phyloP scores from a whole-genome alignment of 1,139 yeast species.

The Blastobotrys illinoisensis region DNA sequence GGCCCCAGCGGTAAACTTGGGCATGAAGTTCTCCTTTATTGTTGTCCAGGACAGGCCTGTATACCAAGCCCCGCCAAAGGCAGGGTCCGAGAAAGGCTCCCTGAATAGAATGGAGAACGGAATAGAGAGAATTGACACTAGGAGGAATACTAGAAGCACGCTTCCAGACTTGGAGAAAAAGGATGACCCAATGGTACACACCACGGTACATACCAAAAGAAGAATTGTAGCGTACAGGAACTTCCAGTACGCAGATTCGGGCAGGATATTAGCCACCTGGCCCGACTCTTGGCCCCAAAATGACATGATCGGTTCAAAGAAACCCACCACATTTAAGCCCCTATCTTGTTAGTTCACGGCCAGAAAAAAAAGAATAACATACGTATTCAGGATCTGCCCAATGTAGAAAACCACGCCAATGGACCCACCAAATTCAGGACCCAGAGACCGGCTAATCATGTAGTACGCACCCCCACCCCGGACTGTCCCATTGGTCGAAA shows the following conservation, averaged over 20 bases:
- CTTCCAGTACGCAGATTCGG: conserved; percentile 53
- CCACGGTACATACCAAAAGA: conserved; percentile 63
- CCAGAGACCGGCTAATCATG: conserved; percentile 72
- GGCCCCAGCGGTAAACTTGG: conserved; percentile 81
- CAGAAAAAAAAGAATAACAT: conserved; percentile 29
- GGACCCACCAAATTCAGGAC: conserved; percentile 84
- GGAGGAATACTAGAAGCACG: conserved; percentile 60
- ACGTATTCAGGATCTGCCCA: conserved; percentile 68
- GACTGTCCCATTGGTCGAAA: conserved; percentile 78
- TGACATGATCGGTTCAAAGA: conserved; percentile 64
- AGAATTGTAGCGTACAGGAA: conserved; percentile 61
- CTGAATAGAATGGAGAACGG: conserved; percentile 72
- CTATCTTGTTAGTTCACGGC: conserved; percentile 10
- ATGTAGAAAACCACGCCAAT: conserved; percentile 72
- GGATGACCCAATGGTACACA: conserved; percentile 75
- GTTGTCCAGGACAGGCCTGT: conserved; percentile 72
- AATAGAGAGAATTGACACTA: conserved; percentile 71
- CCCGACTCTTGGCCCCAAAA: conserved; percentile 61
- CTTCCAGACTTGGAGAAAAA: conserved; percentile 82
- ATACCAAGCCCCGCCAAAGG: conserved; percentile 45
- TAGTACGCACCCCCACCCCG: conserved; percentile 83
- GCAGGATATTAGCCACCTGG: conserved; percentile 46
- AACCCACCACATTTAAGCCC: conserved; percentile 73
- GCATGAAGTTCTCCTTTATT: conserved; percentile 58
- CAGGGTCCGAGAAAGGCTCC: conserved; percentile 49